phyloP scores from a whole-genome alignment of 768 basidiomycete genomes.

The Daedaleopsis nitida region DNA sequence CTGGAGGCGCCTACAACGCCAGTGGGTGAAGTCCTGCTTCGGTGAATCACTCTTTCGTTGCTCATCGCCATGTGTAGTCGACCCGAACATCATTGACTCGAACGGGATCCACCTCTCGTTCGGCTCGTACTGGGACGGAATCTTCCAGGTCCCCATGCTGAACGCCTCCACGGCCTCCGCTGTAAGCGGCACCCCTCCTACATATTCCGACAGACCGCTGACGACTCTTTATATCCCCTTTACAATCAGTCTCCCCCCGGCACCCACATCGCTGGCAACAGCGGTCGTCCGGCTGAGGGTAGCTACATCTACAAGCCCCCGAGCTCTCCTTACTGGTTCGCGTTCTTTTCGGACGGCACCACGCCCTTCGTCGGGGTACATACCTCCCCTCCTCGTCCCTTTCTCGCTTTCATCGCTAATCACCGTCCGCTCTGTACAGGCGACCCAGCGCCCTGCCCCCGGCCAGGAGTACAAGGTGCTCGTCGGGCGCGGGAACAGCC shows the following conservation, averaged over 20 bases:
- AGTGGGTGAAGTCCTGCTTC: not conserved
- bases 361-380: not conserved
- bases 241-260: not conserved
- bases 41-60: too few species aligned
- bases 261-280: not conserved
- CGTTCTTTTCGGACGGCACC: slow-evolving; percentile 1
- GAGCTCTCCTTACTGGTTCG: slow-evolving; percentile 1
- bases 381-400: not conserved
- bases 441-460: not conserved
- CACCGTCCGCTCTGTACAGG: not conserved
- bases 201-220: too few species aligned
- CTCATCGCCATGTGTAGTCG: not conserved
- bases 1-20: not conserved
- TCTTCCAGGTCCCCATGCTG: not conserved
- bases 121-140: slow-evolving; percentile 2
- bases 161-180: not conserved
- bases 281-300: not conserved
- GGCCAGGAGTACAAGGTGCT: slow-evolving; percentile 5
- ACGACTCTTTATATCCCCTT: too few species aligned
- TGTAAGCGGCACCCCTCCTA: not conserved
- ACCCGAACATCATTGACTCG: not conserved
- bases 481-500: not conserved
- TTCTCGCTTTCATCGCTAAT: not conserved
- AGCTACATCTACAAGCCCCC: not conserved
- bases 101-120: not conserved